Percentiles rank a stretch among this genome's conserved stretches.
phyloP scores from a whole-genome alignment of 352 stramenopile species.

The Globisporangium splendens region DNA sequence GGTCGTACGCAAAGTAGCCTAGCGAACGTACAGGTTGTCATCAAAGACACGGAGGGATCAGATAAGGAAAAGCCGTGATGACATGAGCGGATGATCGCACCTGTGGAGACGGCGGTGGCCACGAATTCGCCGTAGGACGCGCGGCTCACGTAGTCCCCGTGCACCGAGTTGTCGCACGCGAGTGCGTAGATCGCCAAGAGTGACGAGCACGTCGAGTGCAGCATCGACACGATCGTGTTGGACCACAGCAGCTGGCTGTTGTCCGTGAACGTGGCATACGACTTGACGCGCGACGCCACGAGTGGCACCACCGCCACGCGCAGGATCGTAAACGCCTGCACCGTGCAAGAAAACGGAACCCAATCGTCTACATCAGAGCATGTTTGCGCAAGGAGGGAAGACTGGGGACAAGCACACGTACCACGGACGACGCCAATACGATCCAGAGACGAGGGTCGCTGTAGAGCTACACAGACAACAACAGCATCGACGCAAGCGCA shows the following conservation, averaged over 20 bases:
- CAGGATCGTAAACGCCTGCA: slow-evolving; percentile 39
- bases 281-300: slow-evolving; percentile 34
- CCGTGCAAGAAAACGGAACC: not conserved
- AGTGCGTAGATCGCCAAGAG: slow-evolving; percentile 49
- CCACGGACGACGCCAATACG: slow-evolving; percentile 57
- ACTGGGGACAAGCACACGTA: slow-evolving; percentile 24
- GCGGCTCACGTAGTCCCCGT: slow-evolving; percentile 35
- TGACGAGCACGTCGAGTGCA: slow-evolving; percentile 60
- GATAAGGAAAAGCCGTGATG: not conserved
- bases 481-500: not conserved
- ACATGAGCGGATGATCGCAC: slow-evolving; percentile 15
- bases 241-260: slow-evolving; percentile 51
- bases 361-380: slow-evolving; percentile 1
- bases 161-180: slow-evolving; percentile 46
- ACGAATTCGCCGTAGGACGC: slow-evolving; percentile 34
- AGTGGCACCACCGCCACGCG: slow-evolving; percentile 42
- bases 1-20: slow-evolving; percentile 81
- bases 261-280: slow-evolving; percentile 41
- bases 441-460: slow-evolving; percentile 58
- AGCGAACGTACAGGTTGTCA: slow-evolving; percentile 2
- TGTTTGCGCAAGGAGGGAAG: too few relatives aligned
- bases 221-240: slow-evolving; percentile 75
- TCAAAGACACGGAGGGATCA: too few relatives aligned
- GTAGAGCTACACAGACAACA: slow-evolving; percentile 32
- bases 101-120: slow-evolving; percentile 64